These are phyloP conservation scores for Starmerella lactis-condensi DNA, from an alignment of 805 yeast genomes.

Conservation along the genomic window DNA sequence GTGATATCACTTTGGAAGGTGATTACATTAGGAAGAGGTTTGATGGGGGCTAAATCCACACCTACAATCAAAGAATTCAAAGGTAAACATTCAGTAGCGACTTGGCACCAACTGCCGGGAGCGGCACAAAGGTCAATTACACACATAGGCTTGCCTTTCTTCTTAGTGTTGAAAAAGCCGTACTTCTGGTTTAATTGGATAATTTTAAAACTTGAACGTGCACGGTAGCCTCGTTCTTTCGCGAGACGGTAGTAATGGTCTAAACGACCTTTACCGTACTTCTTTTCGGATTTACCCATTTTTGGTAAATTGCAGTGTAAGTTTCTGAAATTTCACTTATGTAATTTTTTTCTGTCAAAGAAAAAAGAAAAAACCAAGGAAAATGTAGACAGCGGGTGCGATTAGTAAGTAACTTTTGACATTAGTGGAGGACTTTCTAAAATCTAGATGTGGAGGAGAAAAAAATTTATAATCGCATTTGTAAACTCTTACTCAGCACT, in stretches of 20 bases:
- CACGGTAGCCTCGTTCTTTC: slow-evolving; percentile 94
- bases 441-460: too few species aligned
- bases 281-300: slow-evolving; percentile 88
- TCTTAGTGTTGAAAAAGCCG: slow-evolving; percentile 85
- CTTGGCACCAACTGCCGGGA: slow-evolving; percentile 99
- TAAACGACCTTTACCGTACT: slow-evolving; percentile 95
- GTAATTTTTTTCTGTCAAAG: slow-evolving; percentile 3
- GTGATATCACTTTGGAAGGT: slow-evolving; percentile 95
- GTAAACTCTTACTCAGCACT: too few species aligned
- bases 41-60: slow-evolving; percentile 96
- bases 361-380: background rate
- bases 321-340: slow-evolving; percentile 1
- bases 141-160: slow-evolving; percentile 45
- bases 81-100: slow-evolving; percentile 85
- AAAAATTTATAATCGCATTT: too few species aligned
- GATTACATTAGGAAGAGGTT: slow-evolving; percentile 84
- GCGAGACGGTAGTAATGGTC: slow-evolving; percentile 93
- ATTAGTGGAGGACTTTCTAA: too few species aligned
- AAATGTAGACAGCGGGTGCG: too few species aligned
- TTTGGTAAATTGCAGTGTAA: background rate
- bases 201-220: slow-evolving; percentile 93
- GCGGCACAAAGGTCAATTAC: slow-evolving; percentile 98
- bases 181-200: slow-evolving; percentile 89
- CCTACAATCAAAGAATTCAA: slow-evolving; percentile 85
- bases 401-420: too few species aligned